phyloP scores from a whole-genome alignment of 2,329 filamentous ascomycete genomes.

The Alternaria burnsii region DNA sequence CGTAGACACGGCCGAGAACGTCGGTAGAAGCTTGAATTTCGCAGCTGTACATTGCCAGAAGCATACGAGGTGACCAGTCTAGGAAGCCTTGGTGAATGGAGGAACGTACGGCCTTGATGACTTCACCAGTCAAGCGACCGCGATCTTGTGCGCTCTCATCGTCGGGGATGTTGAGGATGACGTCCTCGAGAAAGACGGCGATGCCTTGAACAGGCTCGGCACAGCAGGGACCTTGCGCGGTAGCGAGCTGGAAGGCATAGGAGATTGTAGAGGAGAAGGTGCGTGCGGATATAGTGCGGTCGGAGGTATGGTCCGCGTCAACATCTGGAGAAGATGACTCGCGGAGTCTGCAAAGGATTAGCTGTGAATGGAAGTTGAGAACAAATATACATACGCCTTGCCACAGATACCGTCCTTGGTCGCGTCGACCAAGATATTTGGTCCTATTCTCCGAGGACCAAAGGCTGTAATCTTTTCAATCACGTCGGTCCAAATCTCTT shows the following conservation, averaged over 20 bases:
- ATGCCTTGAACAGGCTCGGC: conserved; percentile 92
- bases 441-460: conserved; percentile 82
- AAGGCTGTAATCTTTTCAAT: conserved; percentile 89
- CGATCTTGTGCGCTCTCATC: conserved; percentile 67
- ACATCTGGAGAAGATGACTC: conserved; percentile 50
- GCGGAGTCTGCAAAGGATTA: conserved; percentile 35
- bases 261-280: conserved; percentile 89
- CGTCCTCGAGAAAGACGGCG: conserved; percentile 86
- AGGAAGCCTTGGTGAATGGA: conserved; percentile 86
- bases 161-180: conserved; percentile 67
- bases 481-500: conserved; percentile 78
- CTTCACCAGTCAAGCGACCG: conserved; percentile 86
- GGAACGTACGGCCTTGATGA: conserved; percentile 87
- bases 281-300: conserved; percentile 59
- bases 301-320: conserved; percentile 20
- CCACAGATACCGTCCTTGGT: conserved; percentile 76
- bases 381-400: conserved; percentile 67
- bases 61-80: conserved; percentile 94
- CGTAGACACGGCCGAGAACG: conserved; percentile 93
- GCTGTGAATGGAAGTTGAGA: not conserved
- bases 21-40: conserved; percentile 97
- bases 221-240: conserved; percentile 87
- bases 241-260: conserved; percentile 94
- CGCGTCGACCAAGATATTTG: conserved; percentile 87
- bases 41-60: conserved; percentile 97